Evolutionary conservation across 2,329 filamentous ascomycete genomes (phyloP).

Genomic region (Calonectria pseudoturangicola): DNA sequence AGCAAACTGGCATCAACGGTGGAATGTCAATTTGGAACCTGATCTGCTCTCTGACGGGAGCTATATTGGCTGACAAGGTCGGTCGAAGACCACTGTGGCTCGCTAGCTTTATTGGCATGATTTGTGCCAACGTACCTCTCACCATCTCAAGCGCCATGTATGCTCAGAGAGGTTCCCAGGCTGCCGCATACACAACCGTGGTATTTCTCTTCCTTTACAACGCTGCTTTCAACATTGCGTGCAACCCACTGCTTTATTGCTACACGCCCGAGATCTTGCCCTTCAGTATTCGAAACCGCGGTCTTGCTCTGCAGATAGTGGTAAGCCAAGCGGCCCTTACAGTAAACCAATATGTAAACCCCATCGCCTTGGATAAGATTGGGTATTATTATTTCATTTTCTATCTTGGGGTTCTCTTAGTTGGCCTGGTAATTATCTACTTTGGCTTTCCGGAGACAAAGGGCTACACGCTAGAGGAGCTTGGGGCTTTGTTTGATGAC

Average conservation of each 20-base stretch:
- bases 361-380: conserved; percentile 24
- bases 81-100: conserved; percentile 45
- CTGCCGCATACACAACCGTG: conserved; percentile 7
- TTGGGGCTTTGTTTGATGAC: conserved; percentile 24
- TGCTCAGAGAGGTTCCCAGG: background rate
- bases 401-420: conserved; percentile 5
- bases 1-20: conserved; percentile 45
- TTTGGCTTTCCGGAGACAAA: conserved; percentile 29
- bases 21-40: conserved; percentile 48
- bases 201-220: conserved; percentile 30
- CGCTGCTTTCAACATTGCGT: conserved; percentile 9
- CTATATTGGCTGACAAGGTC: conserved; percentile 40
- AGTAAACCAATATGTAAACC: conserved; percentile 27
- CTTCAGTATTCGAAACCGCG: conserved; percentile 7
- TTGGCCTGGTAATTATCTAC: background rate
- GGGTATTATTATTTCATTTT: conserved; percentile 22
- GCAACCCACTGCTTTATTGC: conserved; percentile 25
- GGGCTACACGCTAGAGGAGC: conserved; percentile 12
- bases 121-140: conserved; percentile 16
- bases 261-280: conserved; percentile 26
- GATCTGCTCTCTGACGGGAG: conserved; percentile 39
- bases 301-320: background rate
- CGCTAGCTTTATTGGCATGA: conserved; percentile 38
- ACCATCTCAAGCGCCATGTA: conserved; percentile 24
- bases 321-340: conserved; percentile 17